Evolutionary conservation across 306 rosid species (phyloP), one percentile per base, ranked within the genome.

Genomic region (Lathyrus sativus): DNA sequence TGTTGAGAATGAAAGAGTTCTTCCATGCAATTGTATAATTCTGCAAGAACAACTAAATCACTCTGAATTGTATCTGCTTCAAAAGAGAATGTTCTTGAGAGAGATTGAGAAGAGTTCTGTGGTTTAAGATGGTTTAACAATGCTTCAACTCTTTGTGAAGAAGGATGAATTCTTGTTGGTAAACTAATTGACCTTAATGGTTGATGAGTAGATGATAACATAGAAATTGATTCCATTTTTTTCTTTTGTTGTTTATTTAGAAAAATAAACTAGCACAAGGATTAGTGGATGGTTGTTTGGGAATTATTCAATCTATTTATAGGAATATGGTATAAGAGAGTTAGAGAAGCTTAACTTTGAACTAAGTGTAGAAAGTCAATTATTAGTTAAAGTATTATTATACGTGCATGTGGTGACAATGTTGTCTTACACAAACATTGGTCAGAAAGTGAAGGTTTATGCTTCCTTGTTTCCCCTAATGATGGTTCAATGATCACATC

Each of bases 111-210:
- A 19, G 58, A 26, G 51, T 59, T 38, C 15, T 44, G 70, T 17
- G 78, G 70, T 50, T 78, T 89, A 4, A 91, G 75, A 74, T 76
- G 79, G 51, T 74, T 78, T 13, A 85, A 51, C 11, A 79, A 67
- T 10, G 86, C 76, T 68, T 89, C 90, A 65, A 87, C 57, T 80
- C 78, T 82, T 41, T 82, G 68, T 28, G 85, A 80, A 19, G 77
- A 72, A 6, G 95, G 95, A 70, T 85, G 81, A 2, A 78, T 9
- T 78, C 97, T 89, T 0, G 88, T 54, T 11, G 97, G 97, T 74
- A 87, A 83, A 72, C 96, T 91, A 65, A 91, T 85, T 9, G 97
- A 91, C 70, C 96, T 85, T 48, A 80, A 11, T 5, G 87, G 91
- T 46, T 73, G 88, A 71, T 72, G 76, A 26, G 71, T 24, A 29